Base-by-base conservation (phyloP, 75 land plant genomes). In the Picea sitchensis region DNA sequence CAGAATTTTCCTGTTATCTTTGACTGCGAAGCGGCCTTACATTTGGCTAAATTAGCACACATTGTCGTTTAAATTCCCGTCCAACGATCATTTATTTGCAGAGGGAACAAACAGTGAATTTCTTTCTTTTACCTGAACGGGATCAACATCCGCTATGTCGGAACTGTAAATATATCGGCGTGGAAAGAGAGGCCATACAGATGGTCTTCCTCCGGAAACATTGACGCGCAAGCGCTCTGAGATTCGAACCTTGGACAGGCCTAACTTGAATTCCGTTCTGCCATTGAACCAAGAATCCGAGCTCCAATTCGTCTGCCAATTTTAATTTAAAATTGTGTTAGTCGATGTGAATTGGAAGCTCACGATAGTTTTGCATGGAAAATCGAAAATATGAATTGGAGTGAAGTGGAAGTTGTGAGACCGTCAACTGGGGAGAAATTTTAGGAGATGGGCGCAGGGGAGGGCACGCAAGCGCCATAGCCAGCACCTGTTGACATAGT, bases 121-220 rank as follows among this genome's bases (percentile, higher is more conserved):
- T 51, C 8, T 51, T 8, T 67, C 5, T 68, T 38, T n/a, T 69
- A 83, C 86, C 86, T 83, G 86, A 58, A 74, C 80, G n/a, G 81
- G 85, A 79, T 85, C 86, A 17, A 85, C 81, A 38, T 85, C 86
- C 9, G 85, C 58, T 5, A 83, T 44, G 73, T 83, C 79, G 12
- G 86, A 78, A 68, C 85, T 85, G 73, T 85, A 85, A 23, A 63
- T 57, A 31, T 83, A 77, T n/a, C 78, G 86, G 57, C 67, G 77
- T 51, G 86, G 80, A 56, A 84, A 34, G 3, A 83, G 60, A 54
- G 61, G 21, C 85, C 85, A 83, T 51, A 81, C 32, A 41, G 78
- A 64, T 15, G 21, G 13, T 61, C 72, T 63, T 72, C 9, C 74
- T 26, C 54, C 54, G 1, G 9, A 51, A 41, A 41, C 0, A 20